phyloP scores from a whole-genome alignment of 441 rosid genomes.

The Brassica balearica region DNA sequence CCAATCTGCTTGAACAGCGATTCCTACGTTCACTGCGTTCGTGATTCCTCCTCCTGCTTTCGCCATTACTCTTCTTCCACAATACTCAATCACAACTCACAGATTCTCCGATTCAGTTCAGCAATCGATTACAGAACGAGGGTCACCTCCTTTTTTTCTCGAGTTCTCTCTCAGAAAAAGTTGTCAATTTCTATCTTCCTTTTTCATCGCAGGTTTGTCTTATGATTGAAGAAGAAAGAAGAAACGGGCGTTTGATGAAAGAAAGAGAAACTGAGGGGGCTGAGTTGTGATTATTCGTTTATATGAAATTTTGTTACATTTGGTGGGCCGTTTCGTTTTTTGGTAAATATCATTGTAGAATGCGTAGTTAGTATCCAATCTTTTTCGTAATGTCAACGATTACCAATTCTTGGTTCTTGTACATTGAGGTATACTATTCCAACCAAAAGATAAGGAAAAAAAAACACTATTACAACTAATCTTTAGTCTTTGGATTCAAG shows the following conservation, averaged over 20 bases:
- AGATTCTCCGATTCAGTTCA: constrained; percentile 22
- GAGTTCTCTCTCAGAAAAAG: not conserved
- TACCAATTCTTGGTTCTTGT: not conserved
- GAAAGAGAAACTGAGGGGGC: not conserved
- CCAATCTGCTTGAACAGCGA: constrained; percentile 99
- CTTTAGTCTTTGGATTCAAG: not conserved
- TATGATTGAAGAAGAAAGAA: constrained; percentile 26
- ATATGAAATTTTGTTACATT: constrained; percentile 1
- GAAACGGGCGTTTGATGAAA: not conserved
- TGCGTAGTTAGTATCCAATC: constrained; percentile 41
- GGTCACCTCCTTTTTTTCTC: constrained; percentile 29
- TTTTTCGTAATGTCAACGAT: constrained; percentile 41
- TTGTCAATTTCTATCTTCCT: constrained; percentile 26
- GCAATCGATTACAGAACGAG: constrained; percentile 30
- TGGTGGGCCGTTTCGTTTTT: constrained; percentile 33
- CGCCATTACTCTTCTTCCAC: constrained; percentile 59
- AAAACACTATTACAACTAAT: constrained; percentile 2
- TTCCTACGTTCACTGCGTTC: constrained; percentile 96
- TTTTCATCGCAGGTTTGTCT: constrained; percentile 28
- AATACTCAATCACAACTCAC: not conserved
- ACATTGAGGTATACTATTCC: not conserved
- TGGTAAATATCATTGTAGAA: not conserved
- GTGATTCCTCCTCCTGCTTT: constrained; percentile 98
- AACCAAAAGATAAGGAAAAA: not conserved
- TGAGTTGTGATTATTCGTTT: not conserved